Evolutionary conservation across 495 filamentous ascomycete genomes (phyloP), one percentile per base, ranked within the genome.

Genomic region (Podospora tetraspora): DNA sequence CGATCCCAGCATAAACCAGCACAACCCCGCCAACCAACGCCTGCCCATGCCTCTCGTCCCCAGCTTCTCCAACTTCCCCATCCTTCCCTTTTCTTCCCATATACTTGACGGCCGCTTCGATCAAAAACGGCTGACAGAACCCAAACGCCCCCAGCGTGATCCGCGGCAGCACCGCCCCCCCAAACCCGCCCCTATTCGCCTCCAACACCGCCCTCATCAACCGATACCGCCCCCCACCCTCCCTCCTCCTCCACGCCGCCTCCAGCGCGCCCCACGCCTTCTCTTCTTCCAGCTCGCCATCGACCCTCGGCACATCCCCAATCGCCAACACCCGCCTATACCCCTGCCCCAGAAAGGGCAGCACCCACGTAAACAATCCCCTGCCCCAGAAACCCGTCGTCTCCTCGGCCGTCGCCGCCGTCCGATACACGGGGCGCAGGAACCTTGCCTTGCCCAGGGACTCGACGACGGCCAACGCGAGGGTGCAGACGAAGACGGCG

Each of bases 1-100:
- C 86, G 59, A 88, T 79, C 0, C 87, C 88, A 22, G 78, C 56
- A 71, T 89, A 89, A 1, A 87, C 81, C 30, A 88, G 59, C 27
- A 81, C 70, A 66, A 82, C 85, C 6, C 84, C 86, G 13, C 84
- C 86, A 64, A 88, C 86, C 37, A 88, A 68, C 3, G 83, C 85
- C 72, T 85, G 84, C 61, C 81, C 80, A 57, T 80, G 71, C 24
- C 62, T 34, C 21, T 52, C 52, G 0, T 60, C 27, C 10, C 10
- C 25, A 1, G 3, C n/a, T 30, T 34, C 29, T 2, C 23, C 61
- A 27, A 4, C 27, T 2, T 60, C 27, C 10, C n/a, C 25, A 1
- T 22, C n/a, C 61, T 34, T 19, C 1, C 23, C 61, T 3, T 25
- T 25, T 1, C 19, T 21, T 10, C 19, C 23, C 32, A 68, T 10